These are phyloP conservation scores for Tetracentron sinense DNA, from an alignment of 164 flowering plant genomes.

Conservation along the genomic window DNA sequence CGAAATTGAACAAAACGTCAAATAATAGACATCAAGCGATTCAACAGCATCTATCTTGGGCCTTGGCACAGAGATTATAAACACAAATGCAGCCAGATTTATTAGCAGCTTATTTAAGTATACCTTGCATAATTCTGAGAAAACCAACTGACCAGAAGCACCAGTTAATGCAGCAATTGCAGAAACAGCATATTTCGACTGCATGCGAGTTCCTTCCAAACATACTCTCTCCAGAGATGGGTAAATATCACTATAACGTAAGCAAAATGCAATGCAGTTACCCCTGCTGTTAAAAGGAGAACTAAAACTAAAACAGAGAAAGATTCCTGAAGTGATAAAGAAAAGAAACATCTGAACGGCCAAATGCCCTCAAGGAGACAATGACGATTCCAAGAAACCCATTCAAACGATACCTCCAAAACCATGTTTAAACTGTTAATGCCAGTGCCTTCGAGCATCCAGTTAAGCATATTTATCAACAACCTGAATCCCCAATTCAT, in stretches of 20 bases:
- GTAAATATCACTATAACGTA: constrained; percentile 50
- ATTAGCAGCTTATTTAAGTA: background rate
- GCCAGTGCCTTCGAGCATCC: background rate
- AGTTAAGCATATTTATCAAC: too few species aligned
- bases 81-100: background rate
- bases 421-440: too few species aligned
- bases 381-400: background rate
- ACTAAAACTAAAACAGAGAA: background rate
- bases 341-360: background rate
- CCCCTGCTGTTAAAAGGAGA: background rate
- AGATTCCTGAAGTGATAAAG: too few species aligned
- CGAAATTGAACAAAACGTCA: too few species aligned
- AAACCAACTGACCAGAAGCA: constrained; percentile 35
- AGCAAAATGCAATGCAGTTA: background rate
- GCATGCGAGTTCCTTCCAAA: constrained; percentile 75
- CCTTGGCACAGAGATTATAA: background rate
- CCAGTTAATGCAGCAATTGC: constrained; percentile 58
- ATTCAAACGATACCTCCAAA: background rate
- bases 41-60: background rate
- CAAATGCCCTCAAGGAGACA: background rate
- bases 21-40: background rate
- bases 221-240: constrained; percentile 63
- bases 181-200: constrained; percentile 77
- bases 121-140: constrained; percentile 63
- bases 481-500: too few species aligned